Evolutionary conservation across 768 basidiomycete genomes (phyloP), one percentile per base, ranked within the genome.

Genomic region (Phylloporus arenicola): DNA sequence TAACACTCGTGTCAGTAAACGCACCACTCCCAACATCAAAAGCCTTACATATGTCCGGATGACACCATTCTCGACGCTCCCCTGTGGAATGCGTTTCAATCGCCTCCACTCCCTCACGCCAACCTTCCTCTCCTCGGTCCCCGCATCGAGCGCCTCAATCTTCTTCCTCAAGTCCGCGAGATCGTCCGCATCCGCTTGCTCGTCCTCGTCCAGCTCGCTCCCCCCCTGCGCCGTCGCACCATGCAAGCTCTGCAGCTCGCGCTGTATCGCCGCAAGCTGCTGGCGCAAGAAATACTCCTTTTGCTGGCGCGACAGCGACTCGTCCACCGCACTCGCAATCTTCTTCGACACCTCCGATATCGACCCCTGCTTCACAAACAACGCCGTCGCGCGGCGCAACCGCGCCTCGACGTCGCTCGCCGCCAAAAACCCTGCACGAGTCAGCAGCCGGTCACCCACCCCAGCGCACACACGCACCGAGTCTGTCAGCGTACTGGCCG

Each of bases 21-120:
- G 39, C 30, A 30, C 14, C 5, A 2, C 5, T 27, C 33, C 40
- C 22, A 35, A 55, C 20, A 38, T 19, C 24, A 20, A 2, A 30
- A 11, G 7, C 73, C 84, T 58, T 60, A 89, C 90, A 64, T 88
- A 92, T 63, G 75, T 85, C 43, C 89, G 75, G 44, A 93, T 84
- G 31, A 95, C 92, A 4, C 92, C 90, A 61, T 89, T 83, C 72
- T 96, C 94, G 2, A 92, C 89, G 45, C 88, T 90, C 16, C 91
- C 89, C 30, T 84, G 82, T 0, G 92, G 91, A n/a, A 91, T 94
- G 17, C 91, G 81, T 65, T 84, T 86, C 29, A 96, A 70, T 38
- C 94, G 72, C 58, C 83, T 80, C 80, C 88, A 89, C 64, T 97
- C 94, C 30, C 89, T 70, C 0, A 85, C 78, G 20, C 86, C 87